Percentiles rank a stretch among this genome's conserved stretches.
Evolutionary conservation across 2,329 filamentous ascomycete genomes (phyloP).

Genomic region (Hirsutella thompsonii): DNA sequence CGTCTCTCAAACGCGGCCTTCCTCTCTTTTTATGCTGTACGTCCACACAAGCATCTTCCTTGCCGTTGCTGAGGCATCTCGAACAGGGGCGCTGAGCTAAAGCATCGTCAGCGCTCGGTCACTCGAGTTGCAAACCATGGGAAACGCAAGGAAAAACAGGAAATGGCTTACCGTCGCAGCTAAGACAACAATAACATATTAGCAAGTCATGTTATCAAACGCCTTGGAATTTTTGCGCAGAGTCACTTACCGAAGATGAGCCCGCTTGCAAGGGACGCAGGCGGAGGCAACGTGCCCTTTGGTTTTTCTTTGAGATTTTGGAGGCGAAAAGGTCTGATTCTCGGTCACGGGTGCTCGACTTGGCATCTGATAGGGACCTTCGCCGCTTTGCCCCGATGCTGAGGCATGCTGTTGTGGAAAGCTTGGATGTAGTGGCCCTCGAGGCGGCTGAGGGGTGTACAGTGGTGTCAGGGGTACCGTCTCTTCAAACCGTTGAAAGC

Average conservation of each 20-base stretch:
- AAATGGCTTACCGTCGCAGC: conserved; percentile 49
- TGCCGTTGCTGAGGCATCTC: conserved; percentile 64
- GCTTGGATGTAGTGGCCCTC: conserved; percentile 2
- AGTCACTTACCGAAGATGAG: conserved; percentile 54
- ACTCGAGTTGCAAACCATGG: no score
- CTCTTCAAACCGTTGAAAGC: conserved; percentile 13
- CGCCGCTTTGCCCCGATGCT: conserved; percentile 7
- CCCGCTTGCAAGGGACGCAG: conserved; percentile 75
- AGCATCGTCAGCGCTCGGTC: no score
- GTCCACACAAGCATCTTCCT: conserved; percentile 69
- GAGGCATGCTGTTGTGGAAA: conserved; percentile 10
- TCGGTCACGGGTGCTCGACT: conserved; percentile 27
- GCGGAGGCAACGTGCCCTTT: conserved; percentile 77
- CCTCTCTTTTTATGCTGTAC: conserved; percentile 81
- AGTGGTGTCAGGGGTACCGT: conserved; percentile 8
- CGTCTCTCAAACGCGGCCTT: conserved; percentile 63
- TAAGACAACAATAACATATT: conserved; percentile 12
- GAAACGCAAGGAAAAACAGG: no score
- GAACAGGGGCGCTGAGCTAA: conserved; percentile 65
- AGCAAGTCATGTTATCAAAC: neutral
- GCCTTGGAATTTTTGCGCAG: neutral
- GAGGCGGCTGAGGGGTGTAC: conserved; percentile 11
- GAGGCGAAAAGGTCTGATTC: conserved; percentile 34
- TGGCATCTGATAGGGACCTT: conserved; percentile 10
- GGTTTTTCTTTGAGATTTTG: conserved; percentile 52